Evolutionary conservation across 176 grass and related monocot species (phyloP).

Genomic region (Phyllostachys edulis): DNA sequence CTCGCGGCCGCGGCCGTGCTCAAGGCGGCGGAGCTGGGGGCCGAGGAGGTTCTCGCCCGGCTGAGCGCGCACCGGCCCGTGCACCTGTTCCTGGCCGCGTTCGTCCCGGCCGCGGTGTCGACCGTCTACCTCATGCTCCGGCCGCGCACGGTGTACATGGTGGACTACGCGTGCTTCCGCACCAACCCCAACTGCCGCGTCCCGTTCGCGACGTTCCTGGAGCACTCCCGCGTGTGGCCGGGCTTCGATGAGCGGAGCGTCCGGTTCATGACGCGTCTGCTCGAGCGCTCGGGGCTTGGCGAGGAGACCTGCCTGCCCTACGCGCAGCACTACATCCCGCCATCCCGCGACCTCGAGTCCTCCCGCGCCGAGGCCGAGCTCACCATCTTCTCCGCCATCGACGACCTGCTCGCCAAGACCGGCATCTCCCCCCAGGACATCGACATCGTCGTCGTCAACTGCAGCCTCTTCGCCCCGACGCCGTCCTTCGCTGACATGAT

Average conservation of each 20-base stretch:
- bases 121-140: constrained; percentile 50
- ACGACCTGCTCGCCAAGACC: constrained; percentile 66
- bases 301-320: constrained; percentile 73
- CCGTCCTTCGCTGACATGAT: constrained; percentile 66
- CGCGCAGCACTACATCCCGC: constrained; percentile 81
- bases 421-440: constrained; percentile 28
- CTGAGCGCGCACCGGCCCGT: constrained; percentile 22
- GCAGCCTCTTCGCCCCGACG: constrained; percentile 62
- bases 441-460: constrained; percentile 62
- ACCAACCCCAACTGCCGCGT: constrained; percentile 55
- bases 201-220: constrained; percentile 64
- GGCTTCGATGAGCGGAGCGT: constrained; percentile 69
- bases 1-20: constrained; percentile 12
- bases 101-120: constrained; percentile 21
- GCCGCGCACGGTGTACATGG: constrained; percentile 59
- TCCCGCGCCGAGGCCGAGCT: constrained; percentile 62
- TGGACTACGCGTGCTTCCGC: constrained; percentile 78
- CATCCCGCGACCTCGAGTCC: constrained; percentile 46
- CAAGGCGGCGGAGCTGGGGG: constrained; percentile 28
- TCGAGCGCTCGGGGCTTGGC: constrained; percentile 66
- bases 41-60: constrained; percentile 17
- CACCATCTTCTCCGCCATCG: constrained; percentile 69
- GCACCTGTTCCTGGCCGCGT: constrained; percentile 36
- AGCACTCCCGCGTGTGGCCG: constrained; percentile 68
- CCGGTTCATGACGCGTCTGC: constrained; percentile 61